Percentiles rank a stretch among this genome's conserved stretches.
Conservation (phyloP, 257 asterid genomes). For the Hygrophila difformis region DNA sequence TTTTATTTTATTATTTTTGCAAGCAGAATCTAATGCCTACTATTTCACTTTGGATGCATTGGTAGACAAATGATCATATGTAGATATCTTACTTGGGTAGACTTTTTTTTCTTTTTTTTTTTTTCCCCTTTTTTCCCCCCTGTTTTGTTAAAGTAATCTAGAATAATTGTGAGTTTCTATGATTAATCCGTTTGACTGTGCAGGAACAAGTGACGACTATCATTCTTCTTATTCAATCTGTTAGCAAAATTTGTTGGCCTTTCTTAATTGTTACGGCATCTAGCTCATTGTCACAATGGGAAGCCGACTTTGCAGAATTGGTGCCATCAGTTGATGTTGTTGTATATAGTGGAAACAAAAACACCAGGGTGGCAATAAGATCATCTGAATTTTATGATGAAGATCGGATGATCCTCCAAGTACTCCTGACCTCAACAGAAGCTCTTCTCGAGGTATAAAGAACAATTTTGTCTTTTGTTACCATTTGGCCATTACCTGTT, state of each 20-base stretch:
- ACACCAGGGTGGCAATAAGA: slow-evolving; percentile 43
- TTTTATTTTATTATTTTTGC: no score
- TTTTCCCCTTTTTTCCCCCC: no score
- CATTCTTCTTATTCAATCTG: slow-evolving; percentile 31
- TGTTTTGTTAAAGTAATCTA: no score
- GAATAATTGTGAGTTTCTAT: no score
- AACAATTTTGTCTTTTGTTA: background rate
- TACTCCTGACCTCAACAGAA: slow-evolving; percentile 45
- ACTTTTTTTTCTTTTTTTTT: no score
- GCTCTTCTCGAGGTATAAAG: slow-evolving; percentile 40
- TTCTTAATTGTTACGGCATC: slow-evolving; percentile 45
- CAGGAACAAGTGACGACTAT: slow-evolving; percentile 45
- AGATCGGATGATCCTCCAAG: slow-evolving; percentile 40
- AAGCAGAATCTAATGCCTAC: no score
- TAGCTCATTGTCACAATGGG: slow-evolving; percentile 42
- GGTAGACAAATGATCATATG: no score
- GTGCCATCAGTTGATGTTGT: slow-evolving; percentile 56
- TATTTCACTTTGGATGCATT: no score
- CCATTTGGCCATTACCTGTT: no score
- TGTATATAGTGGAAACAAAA: slow-evolving; percentile 43
- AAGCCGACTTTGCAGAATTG: slow-evolving; percentile 47
- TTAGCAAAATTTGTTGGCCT: slow-evolving; percentile 38
- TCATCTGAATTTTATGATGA: slow-evolving; percentile 47
- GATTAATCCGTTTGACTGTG: slow-evolving; percentile 19
- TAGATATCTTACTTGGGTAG: no score